Base-by-base conservation (phyloP, 1,284 basidiomycete species). In the Irpex sp. region DNA sequence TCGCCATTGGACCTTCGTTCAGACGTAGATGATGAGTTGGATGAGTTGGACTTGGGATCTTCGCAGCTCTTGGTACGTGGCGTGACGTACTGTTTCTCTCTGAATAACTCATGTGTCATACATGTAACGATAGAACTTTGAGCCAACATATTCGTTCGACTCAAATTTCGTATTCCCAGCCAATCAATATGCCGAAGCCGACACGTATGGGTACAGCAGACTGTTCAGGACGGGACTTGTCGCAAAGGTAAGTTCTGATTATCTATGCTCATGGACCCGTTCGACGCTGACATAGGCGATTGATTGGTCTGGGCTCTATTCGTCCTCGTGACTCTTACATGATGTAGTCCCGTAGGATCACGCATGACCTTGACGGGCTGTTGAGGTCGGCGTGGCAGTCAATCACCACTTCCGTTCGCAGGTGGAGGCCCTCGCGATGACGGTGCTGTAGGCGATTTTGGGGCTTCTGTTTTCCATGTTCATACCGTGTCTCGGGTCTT, bases 181-280 rank as follows among this genome's bases (percentile, higher is more conserved):
- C 27, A 58, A 42, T 9, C 56, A 13, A 11, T 54, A 15, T 18
- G 22, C 20, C 54, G 24, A 63, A 42, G 60, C 2, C 5, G 62
- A 68, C 49, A 62, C 18, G 20, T 18, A 11, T 15, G 72, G 72
- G 44, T 73, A 73, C 65, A 71, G 70, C 32, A 38, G 43, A 24
- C 32, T 73, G 15, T 73, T 73, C 67, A 66, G 63, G 42, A 54
- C 56, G 32, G 72, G 72, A 20, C 42, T 73, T 20, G 43, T 20
- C 22, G 32, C 49, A 49, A 66, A 67, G 54, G 72, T 73, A 22
- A 0, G 67, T 49, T 13, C 24, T 38, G 32, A 32, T 7, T 67
- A 24, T 32, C 38, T 60, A 20, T 54, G 20, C n/a, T 18, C 49
- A 9, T 18, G 9, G 18, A 44, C 20, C n/a, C 15, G n/a, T 60